phyloP scores from a whole-genome alignment of 2,329 filamentous ascomycete genomes.

The Hymenotorrendiella dingleyae region DNA sequence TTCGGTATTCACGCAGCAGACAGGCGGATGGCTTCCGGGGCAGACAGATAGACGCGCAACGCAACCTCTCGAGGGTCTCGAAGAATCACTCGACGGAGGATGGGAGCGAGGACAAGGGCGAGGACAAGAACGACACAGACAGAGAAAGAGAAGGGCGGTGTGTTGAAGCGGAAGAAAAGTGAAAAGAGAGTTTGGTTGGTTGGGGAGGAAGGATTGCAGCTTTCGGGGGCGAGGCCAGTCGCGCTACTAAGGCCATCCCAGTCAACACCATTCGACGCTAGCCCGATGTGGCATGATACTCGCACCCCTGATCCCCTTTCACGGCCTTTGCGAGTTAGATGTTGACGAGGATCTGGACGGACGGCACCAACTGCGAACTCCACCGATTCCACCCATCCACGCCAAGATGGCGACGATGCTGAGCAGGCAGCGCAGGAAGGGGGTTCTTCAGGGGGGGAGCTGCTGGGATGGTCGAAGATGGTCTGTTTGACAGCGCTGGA shows the following conservation, averaged over 20 bases:
- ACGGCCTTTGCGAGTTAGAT: too few species aligned
- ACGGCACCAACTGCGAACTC: not conserved
- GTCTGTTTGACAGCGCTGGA: too few species aligned
- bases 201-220: slow-evolving; percentile 9
- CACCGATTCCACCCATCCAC: not conserved
- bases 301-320: too few species aligned
- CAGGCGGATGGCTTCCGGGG: too few species aligned
- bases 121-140: slow-evolving; percentile 10
- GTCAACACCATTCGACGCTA: not conserved
- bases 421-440: too few species aligned
- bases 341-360: not conserved
- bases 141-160: slow-evolving; percentile 1
- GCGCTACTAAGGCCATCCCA: not conserved
- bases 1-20: not conserved
- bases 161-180: slow-evolving; percentile 10
- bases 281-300: too few species aligned
- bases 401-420: too few species aligned
- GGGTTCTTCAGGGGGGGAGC: too few species aligned
- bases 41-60: slow-evolving; percentile 1
- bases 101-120: slow-evolving; percentile 12
- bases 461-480: too few species aligned
- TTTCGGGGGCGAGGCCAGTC: slow-evolving; percentile 2
- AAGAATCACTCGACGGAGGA: slow-evolving; percentile 15
- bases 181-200: slow-evolving; percentile 18
- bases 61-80: slow-evolving; percentile 2